phyloP scores from a whole-genome alignment of 2,329 filamentous ascomycete genomes.

The Cladosporium sphaerospermum region DNA sequence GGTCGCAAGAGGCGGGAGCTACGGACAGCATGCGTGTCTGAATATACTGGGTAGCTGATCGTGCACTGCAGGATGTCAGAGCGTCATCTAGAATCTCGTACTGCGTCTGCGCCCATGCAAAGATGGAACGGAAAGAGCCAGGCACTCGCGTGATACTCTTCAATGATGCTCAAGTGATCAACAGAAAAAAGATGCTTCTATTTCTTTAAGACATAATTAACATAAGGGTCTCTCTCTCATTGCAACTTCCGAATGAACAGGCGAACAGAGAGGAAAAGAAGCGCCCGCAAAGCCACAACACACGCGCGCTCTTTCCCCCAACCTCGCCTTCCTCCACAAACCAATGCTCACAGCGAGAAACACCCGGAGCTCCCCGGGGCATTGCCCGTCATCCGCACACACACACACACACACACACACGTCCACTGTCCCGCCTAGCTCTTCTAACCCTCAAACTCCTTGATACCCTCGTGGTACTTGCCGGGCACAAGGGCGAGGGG shows the following conservation, averaged over 20 bases:
- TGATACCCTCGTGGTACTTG: slow-evolving; percentile 53
- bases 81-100: no score
- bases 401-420: no score
- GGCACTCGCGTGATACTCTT: no score
- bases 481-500: slow-evolving; percentile 69
- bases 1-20: no score
- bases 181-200: not conserved
- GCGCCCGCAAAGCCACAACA: not conserved
- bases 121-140: no score
- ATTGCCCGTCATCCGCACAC: no score
- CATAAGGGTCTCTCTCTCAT: not conserved
- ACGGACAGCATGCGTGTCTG: no score
- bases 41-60: no score
- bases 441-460: slow-evolving; percentile 52
- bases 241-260: not conserved
- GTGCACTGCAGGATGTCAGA: no score
- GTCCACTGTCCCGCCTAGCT: no score
- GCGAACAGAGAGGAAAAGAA: not conserved
- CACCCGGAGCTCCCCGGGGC: not conserved
- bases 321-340: not conserved
- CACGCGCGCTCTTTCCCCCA: not conserved
- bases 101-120: no score
- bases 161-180: not conserved
- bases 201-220: not conserved
- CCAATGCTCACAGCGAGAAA: slow-evolving; percentile 4